phyloP scores from a whole-genome alignment of 371 early-diverging fungal genomes.

The Rhizopus arrhizus region DNA sequence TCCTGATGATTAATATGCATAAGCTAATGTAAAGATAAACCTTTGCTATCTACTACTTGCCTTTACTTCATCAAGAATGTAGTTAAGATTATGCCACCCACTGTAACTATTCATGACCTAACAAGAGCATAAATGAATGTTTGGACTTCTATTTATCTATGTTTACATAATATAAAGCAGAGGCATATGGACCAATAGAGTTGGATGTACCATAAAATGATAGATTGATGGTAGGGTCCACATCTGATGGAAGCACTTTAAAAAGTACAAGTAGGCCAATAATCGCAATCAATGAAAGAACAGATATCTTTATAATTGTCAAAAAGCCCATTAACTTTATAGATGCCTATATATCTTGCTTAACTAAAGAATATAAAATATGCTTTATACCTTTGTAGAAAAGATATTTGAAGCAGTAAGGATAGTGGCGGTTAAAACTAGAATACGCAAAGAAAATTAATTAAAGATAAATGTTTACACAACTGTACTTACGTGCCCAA shows the following conservation, averaged over 20 bases:
- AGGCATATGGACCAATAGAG: conserved; percentile 44
- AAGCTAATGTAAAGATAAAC: background rate
- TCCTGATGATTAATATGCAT: conserved; percentile 22
- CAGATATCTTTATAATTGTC: conserved; percentile 33
- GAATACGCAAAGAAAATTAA: background rate
- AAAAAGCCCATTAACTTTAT: conserved; percentile 35
- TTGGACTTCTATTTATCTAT: background rate
- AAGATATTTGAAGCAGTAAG: conserved; percentile 29
- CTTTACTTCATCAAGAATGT: conserved; percentile 48
- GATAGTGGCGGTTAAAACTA: conserved; percentile 39
- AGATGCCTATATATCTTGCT: conserved; percentile 12
- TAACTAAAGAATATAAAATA: conserved; percentile 3
- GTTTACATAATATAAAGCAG: conserved; percentile 44
- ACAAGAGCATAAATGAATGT: background rate
- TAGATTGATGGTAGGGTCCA: conserved; percentile 28
- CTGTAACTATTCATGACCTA: conserved; percentile 47
- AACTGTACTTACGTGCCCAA: conserved; percentile 38
- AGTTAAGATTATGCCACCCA: conserved; percentile 47
- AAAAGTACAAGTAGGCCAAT: conserved; percentile 31
- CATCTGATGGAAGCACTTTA: conserved; percentile 35
- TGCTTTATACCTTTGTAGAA: conserved; percentile 23
- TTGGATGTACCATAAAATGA: conserved; percentile 41
- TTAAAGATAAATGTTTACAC: background rate
- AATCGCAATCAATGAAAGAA: conserved; percentile 29
- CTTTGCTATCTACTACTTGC: conserved; percentile 8